Base-by-base conservation (phyloP, 257 asterid genomes). In the Nicotiana benthamiana region DNA sequence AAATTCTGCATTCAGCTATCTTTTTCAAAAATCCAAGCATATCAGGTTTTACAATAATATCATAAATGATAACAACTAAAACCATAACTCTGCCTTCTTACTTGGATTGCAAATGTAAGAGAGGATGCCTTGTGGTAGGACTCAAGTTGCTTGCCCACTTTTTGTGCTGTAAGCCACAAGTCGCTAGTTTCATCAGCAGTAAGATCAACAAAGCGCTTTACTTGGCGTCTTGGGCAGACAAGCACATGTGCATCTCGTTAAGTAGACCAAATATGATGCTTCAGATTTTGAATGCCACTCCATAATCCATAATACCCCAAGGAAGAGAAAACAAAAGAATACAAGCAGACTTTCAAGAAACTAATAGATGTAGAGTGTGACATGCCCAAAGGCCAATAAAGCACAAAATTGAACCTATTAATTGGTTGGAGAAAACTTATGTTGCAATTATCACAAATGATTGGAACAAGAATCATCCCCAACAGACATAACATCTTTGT, bases 161-260 rank as follows among this genome's bases (percentile, higher is more conserved):
- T 90, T 82, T 92, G 93, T 20, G 97, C 97, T 62, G 86, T 75
- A 70, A 89, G 89, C 97, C 98, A 94, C 61, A 94, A 86, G 80
- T 94, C 97, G 85, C 90, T 78, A 52, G 91, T 90, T 87, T 94
- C 98, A 75, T 92, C 94, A 83, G 93, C 87, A 83, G 91, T 88
- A 80, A 94, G 97, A 88, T 94, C 97, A 85, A 79, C 70, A 87
- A 94, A 92, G 82, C 97, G 94, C 83, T 88, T 90, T 26, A 88
- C 97, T 59, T 85, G 93, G 85, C 97, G 97, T 85, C 90, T 90
- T 80, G 98, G 98, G 86, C 96, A 92, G 85, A 93, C 93, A 81
- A 94, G 98, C 85, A 94, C 98, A 83, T 94, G 97, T 93, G 59
- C 59, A 72, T 84, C 63, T 78, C 12, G 97, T 94, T 86, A 94